These are phyloP conservation scores for Smallanthus sonchifolius DNA, from an alignment of 129 eudicot genomes.

Conservation along the genomic window DNA sequence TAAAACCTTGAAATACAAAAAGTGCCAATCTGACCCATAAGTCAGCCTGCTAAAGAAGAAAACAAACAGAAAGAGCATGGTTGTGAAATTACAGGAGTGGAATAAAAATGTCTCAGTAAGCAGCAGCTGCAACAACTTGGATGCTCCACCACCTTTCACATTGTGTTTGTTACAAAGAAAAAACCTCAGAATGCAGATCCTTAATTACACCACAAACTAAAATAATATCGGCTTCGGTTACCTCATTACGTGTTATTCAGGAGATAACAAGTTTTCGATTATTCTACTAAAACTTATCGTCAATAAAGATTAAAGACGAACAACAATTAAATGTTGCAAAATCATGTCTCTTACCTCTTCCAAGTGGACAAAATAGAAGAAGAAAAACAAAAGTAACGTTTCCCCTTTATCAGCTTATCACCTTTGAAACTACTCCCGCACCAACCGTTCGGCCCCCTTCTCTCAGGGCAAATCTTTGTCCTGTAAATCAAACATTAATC, in stretches of 20 bases:
- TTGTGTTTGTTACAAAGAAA: background rate
- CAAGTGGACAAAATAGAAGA: conserved; percentile 18
- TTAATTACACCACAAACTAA: conserved; percentile 18
- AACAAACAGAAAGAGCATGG: background rate
- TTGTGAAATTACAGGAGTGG: background rate
- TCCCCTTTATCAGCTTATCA: conserved; percentile 46
- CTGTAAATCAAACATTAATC: conserved; percentile 38
- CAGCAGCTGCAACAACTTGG: background rate
- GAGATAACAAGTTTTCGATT: conserved; percentile 11
- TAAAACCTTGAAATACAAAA: background rate
- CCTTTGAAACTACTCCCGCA: conserved; percentile 95
- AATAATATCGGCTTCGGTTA: background rate
- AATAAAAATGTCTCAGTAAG: background rate
- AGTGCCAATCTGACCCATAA: background rate
- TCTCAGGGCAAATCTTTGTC: conserved; percentile 96
- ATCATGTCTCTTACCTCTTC: conserved; percentile 25
- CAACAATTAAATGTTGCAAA: conserved; percentile 30
- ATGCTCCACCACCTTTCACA: background rate
- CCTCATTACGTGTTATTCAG: background rate
- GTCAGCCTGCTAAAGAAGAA: background rate
- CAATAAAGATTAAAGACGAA: background rate
- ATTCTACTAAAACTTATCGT: conserved; percentile 7
- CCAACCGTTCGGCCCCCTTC: conserved; percentile 95
- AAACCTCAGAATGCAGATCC: background rate
- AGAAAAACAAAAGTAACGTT: background rate